Evolutionary conservation across 345 rosid species (phyloP).

Genomic region (Crucihimalaya himalaica): DNA sequence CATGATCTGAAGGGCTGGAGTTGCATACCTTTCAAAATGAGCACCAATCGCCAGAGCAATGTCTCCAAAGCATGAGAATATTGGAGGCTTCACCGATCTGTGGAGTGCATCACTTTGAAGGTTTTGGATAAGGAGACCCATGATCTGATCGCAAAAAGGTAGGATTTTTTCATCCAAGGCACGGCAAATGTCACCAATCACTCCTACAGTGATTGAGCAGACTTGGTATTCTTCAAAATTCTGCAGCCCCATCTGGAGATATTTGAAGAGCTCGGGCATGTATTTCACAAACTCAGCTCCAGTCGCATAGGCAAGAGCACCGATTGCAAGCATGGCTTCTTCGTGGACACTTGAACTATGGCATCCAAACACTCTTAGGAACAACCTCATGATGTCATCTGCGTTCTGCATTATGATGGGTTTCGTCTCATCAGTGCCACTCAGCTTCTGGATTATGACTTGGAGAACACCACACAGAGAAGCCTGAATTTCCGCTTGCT

Average conservation of each 20-base stretch:
- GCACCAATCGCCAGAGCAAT: constrained; percentile 86
- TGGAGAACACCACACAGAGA: constrained; percentile 93
- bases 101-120: constrained; percentile 76
- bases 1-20: constrained; percentile 67
- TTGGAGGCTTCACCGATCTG: constrained; percentile 92
- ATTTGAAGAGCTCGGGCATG: constrained; percentile 74
- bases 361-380: constrained; percentile 83
- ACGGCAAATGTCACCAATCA: constrained; percentile 90
- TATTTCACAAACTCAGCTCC: constrained; percentile 79
- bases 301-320: constrained; percentile 89
- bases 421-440: constrained; percentile 65
- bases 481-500: constrained; percentile 90
- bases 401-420: constrained; percentile 61
- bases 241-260: constrained; percentile 85
- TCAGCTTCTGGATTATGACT: constrained; percentile 88
- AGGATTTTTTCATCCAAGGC: constrained; percentile 74
- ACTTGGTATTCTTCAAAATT: constrained; percentile 92
- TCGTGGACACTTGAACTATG: constrained; percentile 92
- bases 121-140: constrained; percentile 68
- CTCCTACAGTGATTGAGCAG: constrained; percentile 87
- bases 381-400: constrained; percentile 80
- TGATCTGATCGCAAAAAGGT: constrained; percentile 88
- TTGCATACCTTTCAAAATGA: constrained; percentile 71
- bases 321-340: constrained; percentile 99
- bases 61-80: constrained; percentile 91